phyloP scores from a whole-genome alignment of 202 grass and related monocot species.

The Cymbopogon flexuosus region DNA sequence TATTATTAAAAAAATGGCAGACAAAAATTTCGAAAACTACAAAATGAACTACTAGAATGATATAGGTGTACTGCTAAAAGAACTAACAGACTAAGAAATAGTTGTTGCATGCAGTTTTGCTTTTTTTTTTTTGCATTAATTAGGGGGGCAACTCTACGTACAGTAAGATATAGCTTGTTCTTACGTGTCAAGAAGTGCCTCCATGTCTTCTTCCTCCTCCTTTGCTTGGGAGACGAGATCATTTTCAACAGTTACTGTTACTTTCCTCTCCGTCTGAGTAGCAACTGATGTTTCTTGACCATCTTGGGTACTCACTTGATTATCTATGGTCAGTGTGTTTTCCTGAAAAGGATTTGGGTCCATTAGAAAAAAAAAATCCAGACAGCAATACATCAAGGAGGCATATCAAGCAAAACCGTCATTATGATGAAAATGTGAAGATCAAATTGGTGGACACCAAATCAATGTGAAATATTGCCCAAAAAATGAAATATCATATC shows the following conservation, averaged over 20 bases:
- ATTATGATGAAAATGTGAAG: not conserved
- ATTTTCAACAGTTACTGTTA: slow-evolving; percentile 85
- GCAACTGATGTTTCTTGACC: slow-evolving; percentile 50
- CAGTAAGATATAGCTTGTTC: slow-evolving; percentile 23
- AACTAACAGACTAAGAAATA: not conserved
- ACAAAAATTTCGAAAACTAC: slow-evolving; percentile 9
- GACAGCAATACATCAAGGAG: not conserved
- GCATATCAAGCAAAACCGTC: not conserved
- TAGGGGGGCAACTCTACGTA: not conserved
- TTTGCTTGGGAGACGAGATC: slow-evolving; percentile 96
- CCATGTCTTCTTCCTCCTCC: slow-evolving; percentile 98
- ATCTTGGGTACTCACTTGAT: slow-evolving; percentile 60
- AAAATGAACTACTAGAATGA: not conserved
- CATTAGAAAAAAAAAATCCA: slow-evolving; percentile 28
- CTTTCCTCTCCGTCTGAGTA: slow-evolving; percentile 74
- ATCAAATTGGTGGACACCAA: not conserved
- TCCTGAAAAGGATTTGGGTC: slow-evolving; percentile 51
- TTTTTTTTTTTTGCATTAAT: not conserved
- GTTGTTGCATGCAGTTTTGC: not conserved
- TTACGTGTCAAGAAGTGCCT: slow-evolving; percentile 95
- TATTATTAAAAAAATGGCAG: not conserved
- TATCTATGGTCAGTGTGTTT: slow-evolving; percentile 66
- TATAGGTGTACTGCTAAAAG: slow-evolving; percentile 9
- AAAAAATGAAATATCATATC: not conserved
- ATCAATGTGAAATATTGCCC: not conserved